phyloP scores from a whole-genome alignment of 2,329 filamentous ascomycete genomes.

The Aspergillus quadricinctus region DNA sequence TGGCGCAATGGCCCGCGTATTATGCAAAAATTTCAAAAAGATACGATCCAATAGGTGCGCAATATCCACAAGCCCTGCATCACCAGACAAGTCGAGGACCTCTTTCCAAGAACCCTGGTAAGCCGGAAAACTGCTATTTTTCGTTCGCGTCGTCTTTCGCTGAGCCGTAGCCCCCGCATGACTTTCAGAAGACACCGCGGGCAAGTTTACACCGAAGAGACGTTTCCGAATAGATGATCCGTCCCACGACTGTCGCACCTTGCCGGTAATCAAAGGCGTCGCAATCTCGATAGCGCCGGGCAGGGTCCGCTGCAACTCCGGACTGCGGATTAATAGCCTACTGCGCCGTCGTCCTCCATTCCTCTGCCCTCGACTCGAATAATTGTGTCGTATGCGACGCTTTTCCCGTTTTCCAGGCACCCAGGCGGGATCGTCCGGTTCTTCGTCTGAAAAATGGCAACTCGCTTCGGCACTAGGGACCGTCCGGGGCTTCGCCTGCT shows the following conservation, averaged over 20 bases:
- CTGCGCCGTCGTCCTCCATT: slow-evolving; percentile 20
- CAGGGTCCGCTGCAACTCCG: slow-evolving; percentile 30
- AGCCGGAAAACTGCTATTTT: slow-evolving; percentile 22
- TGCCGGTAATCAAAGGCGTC: slow-evolving; percentile 40
- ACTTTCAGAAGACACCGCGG: slow-evolving; percentile 1
- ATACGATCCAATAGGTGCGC: slow-evolving; percentile 31
- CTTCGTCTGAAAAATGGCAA: slow-evolving; percentile 30
- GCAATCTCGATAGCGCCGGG: slow-evolving; percentile 41
- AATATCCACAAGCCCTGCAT: slow-evolving; percentile 32
- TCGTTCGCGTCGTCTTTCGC: slow-evolving; percentile 19
- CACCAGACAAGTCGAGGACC: slow-evolving; percentile 27
- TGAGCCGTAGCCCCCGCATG: slow-evolving; percentile 1
- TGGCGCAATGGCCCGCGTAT: slow-evolving; percentile 21
- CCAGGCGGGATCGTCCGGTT: slow-evolving; percentile 38
- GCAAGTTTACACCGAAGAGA: slow-evolving; percentile 10
- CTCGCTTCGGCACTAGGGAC: slow-evolving; percentile 7
- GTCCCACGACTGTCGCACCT: slow-evolving; percentile 16
- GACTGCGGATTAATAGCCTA: slow-evolving; percentile 32
- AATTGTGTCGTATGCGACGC: slow-evolving; percentile 35
- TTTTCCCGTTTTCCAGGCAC: slow-evolving; percentile 31
- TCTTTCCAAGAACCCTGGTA: slow-evolving; percentile 34
- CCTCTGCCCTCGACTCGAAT: slow-evolving; percentile 29
- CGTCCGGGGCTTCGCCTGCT: slow-evolving; percentile 4
- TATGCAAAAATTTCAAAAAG: slow-evolving; percentile 35
- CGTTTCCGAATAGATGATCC: slow-evolving; percentile 19